A percentile compares a stretch with the other conserved stretches of the same genome.
Evolutionary conservation across 2,329 filamentous ascomycete species (phyloP).

Genomic region (Aspergillus sojae): DNA sequence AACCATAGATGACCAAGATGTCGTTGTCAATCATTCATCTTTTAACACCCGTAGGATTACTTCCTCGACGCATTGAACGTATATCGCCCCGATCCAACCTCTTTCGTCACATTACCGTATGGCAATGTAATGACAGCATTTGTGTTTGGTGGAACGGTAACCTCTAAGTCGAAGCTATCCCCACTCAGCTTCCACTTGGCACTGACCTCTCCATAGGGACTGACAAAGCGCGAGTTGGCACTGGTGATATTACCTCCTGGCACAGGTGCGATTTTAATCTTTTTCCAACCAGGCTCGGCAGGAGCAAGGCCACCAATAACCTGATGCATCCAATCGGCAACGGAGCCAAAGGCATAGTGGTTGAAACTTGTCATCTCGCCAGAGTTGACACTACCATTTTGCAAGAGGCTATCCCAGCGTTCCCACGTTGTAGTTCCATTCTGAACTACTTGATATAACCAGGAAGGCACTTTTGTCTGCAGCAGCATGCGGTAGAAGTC

Average conservation of each 20-base stretch:
- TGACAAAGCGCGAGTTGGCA: neutral
- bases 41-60: fast-evolving
- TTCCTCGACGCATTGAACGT: neutral
- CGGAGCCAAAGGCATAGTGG: constrained; percentile 44
- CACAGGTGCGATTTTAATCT: constrained; percentile 28
- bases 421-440: constrained; percentile 47
- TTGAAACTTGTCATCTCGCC: constrained; percentile 46
- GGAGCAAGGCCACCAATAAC: constrained; percentile 35
- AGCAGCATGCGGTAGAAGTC: constrained; percentile 17
- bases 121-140: neutral
- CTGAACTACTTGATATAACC: constrained; percentile 44
- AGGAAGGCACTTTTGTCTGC: constrained; percentile 21
- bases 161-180: neutral
- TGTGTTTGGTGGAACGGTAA: neutral
- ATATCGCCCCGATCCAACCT: neutral
- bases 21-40: fast-evolving
- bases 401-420: constrained; percentile 44
- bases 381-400: constrained; percentile 39
- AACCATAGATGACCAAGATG: neutral
- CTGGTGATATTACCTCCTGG: constrained; percentile 27
- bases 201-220: neutral
- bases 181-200: neutral
- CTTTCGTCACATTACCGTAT: neutral
- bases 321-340: constrained; percentile 42
- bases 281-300: constrained; percentile 35